phyloP scores from a whole-genome alignment of 2,329 filamentous ascomycete genomes.

The Corniculantispora saksenae region DNA sequence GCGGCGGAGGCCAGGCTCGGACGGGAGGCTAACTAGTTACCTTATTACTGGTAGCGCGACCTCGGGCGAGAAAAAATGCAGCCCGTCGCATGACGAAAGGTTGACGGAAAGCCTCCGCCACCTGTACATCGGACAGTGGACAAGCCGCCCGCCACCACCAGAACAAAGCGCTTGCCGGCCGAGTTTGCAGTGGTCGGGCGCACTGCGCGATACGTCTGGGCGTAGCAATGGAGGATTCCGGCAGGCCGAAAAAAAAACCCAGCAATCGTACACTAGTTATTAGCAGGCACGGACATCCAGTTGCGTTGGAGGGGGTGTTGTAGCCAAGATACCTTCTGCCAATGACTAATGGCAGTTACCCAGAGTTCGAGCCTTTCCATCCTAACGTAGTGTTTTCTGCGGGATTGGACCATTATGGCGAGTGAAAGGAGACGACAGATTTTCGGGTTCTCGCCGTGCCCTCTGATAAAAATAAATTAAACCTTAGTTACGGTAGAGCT shows the following conservation, averaged over 20 bases:
- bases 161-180: background rate
- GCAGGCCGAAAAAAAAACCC: background rate
- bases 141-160: background rate
- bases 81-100: constrained; percentile 4
- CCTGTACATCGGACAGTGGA: too few relatives aligned
- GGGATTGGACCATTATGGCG: background rate
- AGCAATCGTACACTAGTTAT: background rate
- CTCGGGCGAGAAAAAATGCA: background rate
- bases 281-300: background rate
- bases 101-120: background rate
- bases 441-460: background rate
- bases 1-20: background rate
- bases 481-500: background rate
- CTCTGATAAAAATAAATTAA: too few relatives aligned
- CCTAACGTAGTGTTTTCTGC: background rate
- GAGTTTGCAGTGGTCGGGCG: background rate
- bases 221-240: background rate
- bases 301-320: background rate
- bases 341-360: constrained; percentile 5
- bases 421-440: background rate
- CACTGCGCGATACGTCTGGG: background rate
- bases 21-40: too few relatives aligned
- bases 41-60: background rate
- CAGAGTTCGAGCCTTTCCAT: background rate
- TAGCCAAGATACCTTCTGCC: background rate